Evolutionary conservation across 2,329 filamentous ascomycete species (phyloP), one percentile per base, ranked within the genome.

Genomic region (Aspergillus glaucus): DNA sequence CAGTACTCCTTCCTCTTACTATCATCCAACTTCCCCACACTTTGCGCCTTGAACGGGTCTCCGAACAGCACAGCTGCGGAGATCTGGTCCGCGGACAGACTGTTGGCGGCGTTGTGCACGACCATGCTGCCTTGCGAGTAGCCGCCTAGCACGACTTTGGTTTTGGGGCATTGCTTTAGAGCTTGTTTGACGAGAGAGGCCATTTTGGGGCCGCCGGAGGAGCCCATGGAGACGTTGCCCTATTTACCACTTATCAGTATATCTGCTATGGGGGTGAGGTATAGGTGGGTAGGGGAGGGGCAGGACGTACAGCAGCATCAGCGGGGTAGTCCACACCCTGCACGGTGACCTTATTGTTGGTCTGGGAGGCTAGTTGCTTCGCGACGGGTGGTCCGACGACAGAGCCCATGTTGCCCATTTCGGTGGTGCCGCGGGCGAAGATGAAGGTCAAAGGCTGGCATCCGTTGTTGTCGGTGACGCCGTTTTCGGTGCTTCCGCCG

Each of bases 1-100:
- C 79, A 81, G 34, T 75, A 72, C 17, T 76, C 74, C 55, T 75
- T 69, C 3, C 70, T 67, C 55, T 77, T 72, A 1, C 62, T 63
- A 24, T 61, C 56, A 5, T 65, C 53, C n/a, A 75, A 64, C 52
- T 72, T 67, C 28, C 64, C 61, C 8, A 69, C 66, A 43, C 71
- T 62, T 50, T 68, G 51, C 17, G 48, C 49, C 49, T 69, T 70
- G 55, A 75, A 68, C 2, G 75, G 76, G 49, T 77, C 73, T 21
- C 65, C 76, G 50, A 74, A 75, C 10, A 72, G 64, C 6, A 75
- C 64, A 2, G 71, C 72, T 6, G 65, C 72, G 0, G 67, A 60
- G 14, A 75, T 63, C 44, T 69, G 62, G 21, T 59, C 62, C 50
- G 55, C 65, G 57, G 34, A 55, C 43, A 69, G 69, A 19, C 48